These are phyloP conservation scores for Aeschynomene evenia DNA, from an alignment of 306 rosid genomes.

Conservation along the genomic window DNA sequence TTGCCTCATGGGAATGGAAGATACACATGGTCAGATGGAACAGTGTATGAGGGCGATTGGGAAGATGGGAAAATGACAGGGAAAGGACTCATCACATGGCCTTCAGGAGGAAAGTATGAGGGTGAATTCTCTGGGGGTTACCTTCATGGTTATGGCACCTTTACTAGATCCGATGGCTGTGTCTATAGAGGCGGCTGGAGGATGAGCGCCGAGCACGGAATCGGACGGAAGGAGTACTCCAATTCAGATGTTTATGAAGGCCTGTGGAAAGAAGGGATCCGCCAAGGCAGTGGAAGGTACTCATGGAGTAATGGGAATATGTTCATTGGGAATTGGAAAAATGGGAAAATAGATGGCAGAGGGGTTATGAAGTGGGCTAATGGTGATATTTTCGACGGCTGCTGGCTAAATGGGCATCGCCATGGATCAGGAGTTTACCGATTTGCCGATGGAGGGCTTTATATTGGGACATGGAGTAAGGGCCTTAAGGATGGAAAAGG, in stretches of 20 bases:
- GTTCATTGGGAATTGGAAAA: conserved; percentile 80
- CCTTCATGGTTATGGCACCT: conserved; percentile 81
- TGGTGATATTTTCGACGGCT: conserved; percentile 76
- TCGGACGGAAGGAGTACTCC: conserved; percentile 65
- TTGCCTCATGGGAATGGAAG: conserved; percentile 83
- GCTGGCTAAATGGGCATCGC: conserved; percentile 73
- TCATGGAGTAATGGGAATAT: conserved; percentile 69
- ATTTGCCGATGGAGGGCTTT: conserved; percentile 75
- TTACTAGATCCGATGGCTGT: conserved; percentile 46
- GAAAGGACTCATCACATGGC: conserved; percentile 66
- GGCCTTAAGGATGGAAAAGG: conserved; percentile 96
- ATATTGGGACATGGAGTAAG: conserved; percentile 83
- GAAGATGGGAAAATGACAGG: conserved; percentile 81
- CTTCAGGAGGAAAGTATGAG: conserved; percentile 71
- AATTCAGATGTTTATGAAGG: conserved; percentile 82
- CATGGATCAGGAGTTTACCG: conserved; percentile 82
- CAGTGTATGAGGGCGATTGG: conserved; percentile 88
- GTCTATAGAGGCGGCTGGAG: conserved; percentile 78
- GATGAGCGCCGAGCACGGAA: conserved; percentile 81
- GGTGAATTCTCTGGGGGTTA: conserved; percentile 88
- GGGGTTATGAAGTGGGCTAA: conserved; percentile 91
- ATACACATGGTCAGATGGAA: conserved; percentile 79
- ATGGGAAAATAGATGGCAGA: conserved; percentile 77
- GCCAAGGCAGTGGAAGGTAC: conserved; percentile 78
- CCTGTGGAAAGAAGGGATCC: conserved; percentile 88